Evolutionary conservation across 495 filamentous ascomycete species (phyloP).

Genomic region (Penicillium malachiteum): DNA sequence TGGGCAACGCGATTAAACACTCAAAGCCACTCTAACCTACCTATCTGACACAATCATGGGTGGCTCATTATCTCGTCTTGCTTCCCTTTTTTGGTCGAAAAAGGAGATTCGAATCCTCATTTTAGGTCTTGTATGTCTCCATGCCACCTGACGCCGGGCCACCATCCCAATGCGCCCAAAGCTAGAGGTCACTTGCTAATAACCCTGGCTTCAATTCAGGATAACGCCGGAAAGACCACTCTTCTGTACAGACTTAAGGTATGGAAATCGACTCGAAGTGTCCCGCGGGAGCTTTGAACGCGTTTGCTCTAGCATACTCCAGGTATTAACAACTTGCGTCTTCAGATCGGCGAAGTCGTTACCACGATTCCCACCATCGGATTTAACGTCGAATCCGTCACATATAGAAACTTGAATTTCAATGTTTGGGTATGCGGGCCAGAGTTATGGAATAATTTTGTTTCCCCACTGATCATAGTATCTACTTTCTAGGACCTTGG

Average conservation of each 20-base stretch:
- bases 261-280: constrained; percentile 11
- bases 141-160: constrained; percentile 1
- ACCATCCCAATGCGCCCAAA: not conserved
- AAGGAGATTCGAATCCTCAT: constrained; percentile 98
- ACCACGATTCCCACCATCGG: constrained; percentile 99
- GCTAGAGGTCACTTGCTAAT: constrained; percentile 17
- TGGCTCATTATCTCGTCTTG: constrained; percentile 69
- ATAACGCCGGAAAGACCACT: constrained; percentile 98
- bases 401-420: constrained; percentile 96
- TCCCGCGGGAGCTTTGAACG: not conserved
- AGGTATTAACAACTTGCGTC: constrained; percentile 21
- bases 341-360: constrained; percentile 94
- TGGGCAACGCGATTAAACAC: not conserved
- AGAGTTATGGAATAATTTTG: not conserved
- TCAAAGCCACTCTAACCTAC: not conserved
- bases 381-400: constrained; percentile 98
- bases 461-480: constrained; percentile 2
- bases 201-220: constrained; percentile 50
- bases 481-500: constrained; percentile 69
- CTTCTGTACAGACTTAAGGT: constrained; percentile 95
- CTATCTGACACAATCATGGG: constrained; percentile 59
- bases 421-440: constrained; percentile 81
- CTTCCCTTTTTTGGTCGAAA: constrained; percentile 82
- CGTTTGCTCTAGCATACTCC: not conserved
- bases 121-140: constrained; percentile 74